Base-by-base conservation (phyloP, 2,329 filamentous ascomycete genomes). In the Nannizziopsis barbatae region DNA sequence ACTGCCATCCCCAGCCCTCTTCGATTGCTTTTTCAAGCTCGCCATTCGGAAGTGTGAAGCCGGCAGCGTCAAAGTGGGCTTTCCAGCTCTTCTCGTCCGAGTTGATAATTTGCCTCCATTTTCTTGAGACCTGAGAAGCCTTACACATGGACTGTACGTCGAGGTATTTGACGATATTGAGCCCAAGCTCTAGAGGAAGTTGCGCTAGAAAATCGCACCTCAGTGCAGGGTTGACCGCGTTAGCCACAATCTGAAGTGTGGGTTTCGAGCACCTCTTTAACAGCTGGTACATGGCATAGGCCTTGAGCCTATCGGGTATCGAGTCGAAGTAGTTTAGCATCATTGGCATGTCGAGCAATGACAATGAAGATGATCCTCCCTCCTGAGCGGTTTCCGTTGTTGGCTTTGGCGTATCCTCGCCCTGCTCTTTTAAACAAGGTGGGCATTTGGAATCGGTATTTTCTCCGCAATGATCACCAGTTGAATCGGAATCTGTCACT, bases 1-100 rank as follows among this genome's bases (percentile, higher is more conserved):
- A 86, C 63, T 98, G 92, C 88, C 92, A 98, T 11, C 89, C 92
- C 92, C 92, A 98, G 11, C 92, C 92, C 70, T 96, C 86, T 37
- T 74, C 72, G 48, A 96, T 88, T 27, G 92, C 89, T 57, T 83
- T 82, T 55, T 86, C 81, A 18, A 98, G 73, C 65, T 98, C 92
- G 14, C 86, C 86, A 0, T 81, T 73, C 0, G 87, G 82, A 1
- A 98, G 71, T 22, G 71, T 71, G 64, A 86, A 95, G 0, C 87
- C 87, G 62, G 95, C 88, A 1, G 74, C 75, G 53, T 95, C 88
- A 37, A 98, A 81, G 1, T 95, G 73, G 54, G 89, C 84, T 67
- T 93, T 96, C 92, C 92, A 98, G 11, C 89, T 87, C 42, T 84
- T 89, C 67, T 98, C 92, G 61, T 96, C 90, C 6, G 84, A 84